phyloP scores from a whole-genome alignment of 345 rosid genomes.

The Salix brachista region DNA sequence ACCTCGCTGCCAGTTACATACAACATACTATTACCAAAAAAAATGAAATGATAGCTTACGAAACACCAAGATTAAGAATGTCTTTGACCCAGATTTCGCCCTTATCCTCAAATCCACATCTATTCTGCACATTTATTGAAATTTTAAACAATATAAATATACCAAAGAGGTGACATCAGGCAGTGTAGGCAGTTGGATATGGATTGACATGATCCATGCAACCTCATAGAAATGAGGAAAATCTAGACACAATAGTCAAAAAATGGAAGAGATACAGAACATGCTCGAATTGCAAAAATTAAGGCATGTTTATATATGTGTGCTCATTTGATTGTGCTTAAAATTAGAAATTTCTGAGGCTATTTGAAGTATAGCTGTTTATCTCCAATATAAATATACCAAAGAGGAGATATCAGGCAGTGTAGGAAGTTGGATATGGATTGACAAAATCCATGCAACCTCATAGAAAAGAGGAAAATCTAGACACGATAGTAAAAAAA shows the following conservation, averaged over 20 bases:
- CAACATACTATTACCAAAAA: background rate
- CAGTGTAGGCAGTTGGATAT: background rate
- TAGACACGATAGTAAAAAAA: background rate
- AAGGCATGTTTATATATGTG: background rate
- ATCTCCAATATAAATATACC: background rate
- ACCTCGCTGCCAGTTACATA: background rate
- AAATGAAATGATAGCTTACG: constrained; percentile 56
- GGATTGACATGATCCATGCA: background rate
- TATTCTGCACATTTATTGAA: constrained; percentile 53
- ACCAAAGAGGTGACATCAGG: constrained; percentile 1
- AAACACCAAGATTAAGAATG: constrained; percentile 90
- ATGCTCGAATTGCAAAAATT: background rate
- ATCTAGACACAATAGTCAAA: background rate
- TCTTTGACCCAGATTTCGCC: constrained; percentile 94
- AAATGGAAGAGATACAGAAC: background rate
- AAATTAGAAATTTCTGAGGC: background rate
- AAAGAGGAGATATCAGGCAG: background rate
- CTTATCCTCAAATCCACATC: constrained; percentile 85
- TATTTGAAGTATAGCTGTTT: background rate
- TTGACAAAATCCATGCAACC: background rate
- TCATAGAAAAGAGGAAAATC: background rate
- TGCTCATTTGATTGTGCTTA: background rate
- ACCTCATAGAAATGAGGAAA: background rate
- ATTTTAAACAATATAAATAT: constrained; percentile 6
- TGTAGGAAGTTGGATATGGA: background rate